Evolutionary conservation across 306 rosid species (phyloP).

Genomic region (Carpinus fangiana): DNA sequence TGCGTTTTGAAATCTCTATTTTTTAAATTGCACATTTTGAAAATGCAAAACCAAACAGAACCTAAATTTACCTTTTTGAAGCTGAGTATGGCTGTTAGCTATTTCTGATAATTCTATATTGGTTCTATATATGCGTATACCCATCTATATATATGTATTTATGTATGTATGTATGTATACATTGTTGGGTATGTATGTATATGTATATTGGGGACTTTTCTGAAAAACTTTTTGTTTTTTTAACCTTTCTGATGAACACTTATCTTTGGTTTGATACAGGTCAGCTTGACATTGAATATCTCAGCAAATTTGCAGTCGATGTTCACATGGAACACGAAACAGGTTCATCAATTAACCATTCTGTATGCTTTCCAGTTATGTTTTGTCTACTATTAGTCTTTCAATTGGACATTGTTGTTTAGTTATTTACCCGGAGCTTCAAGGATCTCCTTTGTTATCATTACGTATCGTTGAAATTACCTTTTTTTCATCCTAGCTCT

Average conservation of each 20-base stretch:
- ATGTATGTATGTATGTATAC: too few species aligned
- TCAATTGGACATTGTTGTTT: background rate
- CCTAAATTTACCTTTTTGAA: background rate
- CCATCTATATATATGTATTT: background rate
- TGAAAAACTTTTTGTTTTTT: too few species aligned
- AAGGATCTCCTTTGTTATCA: background rate
- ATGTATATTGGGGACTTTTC: background rate
- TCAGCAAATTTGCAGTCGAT: constrained; percentile 89
- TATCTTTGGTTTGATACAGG: constrained; percentile 49
- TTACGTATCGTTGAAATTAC: background rate
- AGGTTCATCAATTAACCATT: constrained; percentile 52
- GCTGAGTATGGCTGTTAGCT: background rate
- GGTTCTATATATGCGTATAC: background rate
- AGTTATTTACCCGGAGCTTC: background rate
- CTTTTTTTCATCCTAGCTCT: background rate
- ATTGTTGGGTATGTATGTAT: too few species aligned
- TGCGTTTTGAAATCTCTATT: too few species aligned
- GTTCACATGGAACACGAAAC: constrained; percentile 98
- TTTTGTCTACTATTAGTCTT: background rate
- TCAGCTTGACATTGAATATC: constrained; percentile 81
- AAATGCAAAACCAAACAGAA: too few species aligned
- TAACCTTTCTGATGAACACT: background rate
- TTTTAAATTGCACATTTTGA: too few species aligned
- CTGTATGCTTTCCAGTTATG: background rate
- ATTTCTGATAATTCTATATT: background rate